These are phyloP conservation scores for Didymosphaeria variabile DNA, from an alignment of 2,329 filamentous ascomycete species.

Conservation along the genomic window DNA sequence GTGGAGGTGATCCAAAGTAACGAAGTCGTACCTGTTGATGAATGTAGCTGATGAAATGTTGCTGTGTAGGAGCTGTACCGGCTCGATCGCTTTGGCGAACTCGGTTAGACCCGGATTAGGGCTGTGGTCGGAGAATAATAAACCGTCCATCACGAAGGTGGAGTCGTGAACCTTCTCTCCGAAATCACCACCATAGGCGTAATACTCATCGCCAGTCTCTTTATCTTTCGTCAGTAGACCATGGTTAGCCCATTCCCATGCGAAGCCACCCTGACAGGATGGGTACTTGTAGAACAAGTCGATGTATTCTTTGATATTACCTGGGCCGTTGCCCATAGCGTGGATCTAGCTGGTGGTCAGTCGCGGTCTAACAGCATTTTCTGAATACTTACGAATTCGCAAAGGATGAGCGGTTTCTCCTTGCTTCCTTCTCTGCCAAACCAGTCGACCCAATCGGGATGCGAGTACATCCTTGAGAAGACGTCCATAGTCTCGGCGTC, in stretches of 20 bases:
- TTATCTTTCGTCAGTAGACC: constrained; percentile 53
- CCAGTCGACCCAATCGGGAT: constrained; percentile 60
- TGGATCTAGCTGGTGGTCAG: constrained; percentile 45
- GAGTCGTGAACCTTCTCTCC: constrained; percentile 52
- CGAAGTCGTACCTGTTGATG: constrained; percentile 49
- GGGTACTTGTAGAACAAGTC: constrained; percentile 68
- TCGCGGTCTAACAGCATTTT: background rate
- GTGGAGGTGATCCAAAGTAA: constrained; percentile 48
- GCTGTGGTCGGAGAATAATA: constrained; percentile 53
- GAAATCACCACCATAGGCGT: constrained; percentile 57
- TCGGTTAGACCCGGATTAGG: constrained; percentile 53
- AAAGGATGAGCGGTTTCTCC: constrained; percentile 66
- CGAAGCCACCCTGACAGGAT: constrained; percentile 69
- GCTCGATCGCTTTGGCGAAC: constrained; percentile 57
- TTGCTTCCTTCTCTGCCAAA: constrained; percentile 54
- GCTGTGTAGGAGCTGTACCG: constrained; percentile 46
- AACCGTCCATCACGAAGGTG: constrained; percentile 58
- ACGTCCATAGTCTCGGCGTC: constrained; percentile 70
- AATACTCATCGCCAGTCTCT: constrained; percentile 50
- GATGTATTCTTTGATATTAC: constrained; percentile 73
- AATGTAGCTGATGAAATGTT: constrained; percentile 36
- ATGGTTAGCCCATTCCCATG: constrained; percentile 59
- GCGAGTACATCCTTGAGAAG: constrained; percentile 73
- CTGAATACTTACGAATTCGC: constrained; percentile 56
- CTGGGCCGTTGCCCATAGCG: constrained; percentile 80